These are phyloP conservation scores for Sophora flavescens DNA, from an alignment of 306 rosid species.

Conservation along the genomic window DNA sequence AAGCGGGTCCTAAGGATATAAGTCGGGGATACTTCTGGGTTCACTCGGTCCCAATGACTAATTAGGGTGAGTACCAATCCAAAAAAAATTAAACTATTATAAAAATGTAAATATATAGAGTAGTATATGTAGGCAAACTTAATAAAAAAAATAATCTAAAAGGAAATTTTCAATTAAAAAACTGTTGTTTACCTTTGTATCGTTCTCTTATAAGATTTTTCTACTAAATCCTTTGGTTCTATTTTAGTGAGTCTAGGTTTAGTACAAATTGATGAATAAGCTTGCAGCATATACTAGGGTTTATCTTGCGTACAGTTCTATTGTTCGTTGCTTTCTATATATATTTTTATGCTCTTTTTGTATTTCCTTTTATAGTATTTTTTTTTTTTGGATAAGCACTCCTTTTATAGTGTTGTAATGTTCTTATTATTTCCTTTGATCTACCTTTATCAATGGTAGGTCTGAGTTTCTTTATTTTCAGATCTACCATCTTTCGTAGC, in stretches of 20 bases:
- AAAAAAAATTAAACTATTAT: too few relatives aligned
- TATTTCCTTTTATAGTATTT: background rate
- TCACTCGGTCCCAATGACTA: too few relatives aligned
- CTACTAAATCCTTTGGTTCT: background rate
- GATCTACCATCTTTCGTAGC: slow-evolving; percentile 27
- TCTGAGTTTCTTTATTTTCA: slow-evolving; percentile 16
- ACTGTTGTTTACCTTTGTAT: background rate
- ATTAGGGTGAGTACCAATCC: too few relatives aligned
- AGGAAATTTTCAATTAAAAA: too few relatives aligned
- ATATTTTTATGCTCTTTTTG: background rate
- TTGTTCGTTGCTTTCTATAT: background rate
- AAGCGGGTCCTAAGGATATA: too few relatives aligned
- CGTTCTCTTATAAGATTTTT: background rate
- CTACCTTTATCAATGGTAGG: slow-evolving; percentile 10
- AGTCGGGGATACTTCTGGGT: too few relatives aligned
- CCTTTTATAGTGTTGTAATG: background rate
- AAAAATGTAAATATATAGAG: too few relatives aligned
- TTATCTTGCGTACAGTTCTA: background rate
- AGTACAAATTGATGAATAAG: background rate
- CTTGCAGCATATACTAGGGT: background rate
- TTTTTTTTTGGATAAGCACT: background rate
- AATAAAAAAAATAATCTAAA: too few relatives aligned
- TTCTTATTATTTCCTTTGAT: background rate
- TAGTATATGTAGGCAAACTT: too few relatives aligned
- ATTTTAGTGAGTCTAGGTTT: background rate